Conservation (phyloP, 805 yeast species). For the Gaillardinia entomophila region DNA sequence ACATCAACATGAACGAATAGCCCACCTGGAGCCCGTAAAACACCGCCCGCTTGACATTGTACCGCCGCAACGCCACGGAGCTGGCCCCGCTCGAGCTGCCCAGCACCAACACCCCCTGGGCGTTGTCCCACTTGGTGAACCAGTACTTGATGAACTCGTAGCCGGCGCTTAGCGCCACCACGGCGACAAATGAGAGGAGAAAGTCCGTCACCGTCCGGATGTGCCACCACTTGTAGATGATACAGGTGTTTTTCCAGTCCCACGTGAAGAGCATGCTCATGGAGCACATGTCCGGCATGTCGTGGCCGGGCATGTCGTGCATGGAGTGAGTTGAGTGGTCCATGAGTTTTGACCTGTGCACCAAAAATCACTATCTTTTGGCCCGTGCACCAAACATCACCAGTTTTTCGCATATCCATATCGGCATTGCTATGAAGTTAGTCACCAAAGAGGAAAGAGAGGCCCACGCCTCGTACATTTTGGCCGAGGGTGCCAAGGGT, state of each 20-base stretch:
- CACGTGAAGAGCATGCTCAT: constrained; percentile 77
- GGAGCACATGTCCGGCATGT: constrained; percentile 37
- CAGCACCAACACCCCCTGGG: constrained; percentile 6
- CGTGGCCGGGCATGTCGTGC: constrained; percentile 18
- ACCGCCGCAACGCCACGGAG: constrained; percentile 5
- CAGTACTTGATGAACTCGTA: constrained; percentile 52
- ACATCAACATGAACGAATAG: constrained; percentile 68
- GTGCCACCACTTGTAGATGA: constrained; percentile 79
- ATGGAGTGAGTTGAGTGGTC: constrained; percentile 6
- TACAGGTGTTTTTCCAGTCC: constrained; percentile 69
- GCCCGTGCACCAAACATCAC: neutral
- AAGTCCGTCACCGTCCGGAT: constrained; percentile 48
- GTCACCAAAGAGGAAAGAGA: constrained; percentile 31
- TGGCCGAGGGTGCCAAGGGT: constrained; percentile 35
- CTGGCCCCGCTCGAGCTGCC: neutral
- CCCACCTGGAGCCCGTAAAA: constrained; percentile 63
- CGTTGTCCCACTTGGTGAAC: constrained; percentile 22
- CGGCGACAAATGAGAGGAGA: constrained; percentile 43
- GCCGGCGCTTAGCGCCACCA: constrained; percentile 45
- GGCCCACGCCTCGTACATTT: constrained; percentile 32
- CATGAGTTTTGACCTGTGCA: constrained; percentile 1
- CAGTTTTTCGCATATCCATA: neutral
- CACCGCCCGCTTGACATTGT: constrained; percentile 30
- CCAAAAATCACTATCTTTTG: neutral
- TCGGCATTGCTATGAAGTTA: constrained; percentile 25